Conservation (phyloP, 1,284 basidiomycete genomes). For the Amylostereum areolatum region DNA sequence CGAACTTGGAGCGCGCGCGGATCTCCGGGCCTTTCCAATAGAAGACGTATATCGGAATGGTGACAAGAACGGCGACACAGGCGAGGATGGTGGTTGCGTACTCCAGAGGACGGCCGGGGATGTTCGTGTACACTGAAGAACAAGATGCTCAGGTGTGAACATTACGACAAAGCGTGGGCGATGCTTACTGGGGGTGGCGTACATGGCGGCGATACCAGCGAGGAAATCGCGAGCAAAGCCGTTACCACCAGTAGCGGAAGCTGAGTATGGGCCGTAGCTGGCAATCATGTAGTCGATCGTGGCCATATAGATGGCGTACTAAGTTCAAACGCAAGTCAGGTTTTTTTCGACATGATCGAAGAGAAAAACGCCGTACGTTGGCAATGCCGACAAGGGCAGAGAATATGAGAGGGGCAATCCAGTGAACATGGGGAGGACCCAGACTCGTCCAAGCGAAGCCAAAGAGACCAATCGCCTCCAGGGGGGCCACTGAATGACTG, state of each 20-base stretch:
- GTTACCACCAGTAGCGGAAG: constrained; percentile 15
- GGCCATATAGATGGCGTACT: constrained; percentile 15
- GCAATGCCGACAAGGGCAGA: constrained; percentile 13
- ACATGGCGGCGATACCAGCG: constrained; percentile 16
- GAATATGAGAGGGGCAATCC: constrained; percentile 16
- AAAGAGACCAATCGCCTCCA: constrained; percentile 15
- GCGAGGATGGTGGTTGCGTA: constrained; percentile 31
- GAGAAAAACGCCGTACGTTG: constrained; percentile 3
- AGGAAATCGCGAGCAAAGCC: constrained; percentile 15
- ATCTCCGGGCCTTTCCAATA: constrained; percentile 30
- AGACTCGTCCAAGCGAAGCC: constrained; percentile 16
- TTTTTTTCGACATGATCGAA: not conserved
- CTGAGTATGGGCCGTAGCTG: constrained; percentile 13
- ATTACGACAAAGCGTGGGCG: not conserved
- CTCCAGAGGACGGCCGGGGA: constrained; percentile 17
- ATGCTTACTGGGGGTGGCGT: constrained; percentile 9
- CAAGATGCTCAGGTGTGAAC: not conserved
- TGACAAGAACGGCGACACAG: constrained; percentile 27
- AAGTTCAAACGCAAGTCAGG: not conserved
- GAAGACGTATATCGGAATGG: constrained; percentile 33
- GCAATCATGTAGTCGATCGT: constrained; percentile 17
- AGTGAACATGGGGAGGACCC: constrained; percentile 11
- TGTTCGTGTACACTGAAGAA: constrained; percentile 6
- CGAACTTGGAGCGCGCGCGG: constrained; percentile 29
- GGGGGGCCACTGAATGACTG: constrained; percentile 2